Base-by-base conservation (phyloP, 345 rosid species). In the Cardiospermum halicacabum region DNA sequence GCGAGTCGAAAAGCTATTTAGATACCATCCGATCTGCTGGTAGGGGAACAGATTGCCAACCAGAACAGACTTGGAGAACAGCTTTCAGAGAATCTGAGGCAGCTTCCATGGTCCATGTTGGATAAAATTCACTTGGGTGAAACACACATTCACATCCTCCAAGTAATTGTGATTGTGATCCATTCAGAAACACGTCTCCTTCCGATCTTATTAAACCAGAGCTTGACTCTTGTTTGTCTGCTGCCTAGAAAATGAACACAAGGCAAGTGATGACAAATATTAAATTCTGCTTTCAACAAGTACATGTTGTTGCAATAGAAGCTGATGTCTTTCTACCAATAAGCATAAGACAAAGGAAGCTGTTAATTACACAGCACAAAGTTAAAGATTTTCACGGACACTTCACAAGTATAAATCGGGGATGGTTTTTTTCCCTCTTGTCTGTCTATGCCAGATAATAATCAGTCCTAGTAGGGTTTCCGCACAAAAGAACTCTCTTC, bases 171-270 rank as follows among this genome's bases (percentile, higher is more conserved):
- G 82, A 36, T 66, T 81, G 79, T 71, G 89, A 89, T 70, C 85
- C 89, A 39, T 70, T 77, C 59, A 85, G 81, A 69, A 85, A 77
- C 71, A 72, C 51, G 75, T 85, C 91, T 59, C 85, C 84, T 66
- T 83, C 87, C 22, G 87, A 85, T 65, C 67, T 80, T 73, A 84
- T 75, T 58, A 77, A 55, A n/a, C 89, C 89, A 21, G 91, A 79
- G 57, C 60, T 75, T n/a, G 77, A 74, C 72, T 77, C 82, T 53
- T 74, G 83, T 74, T 56, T 76, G 67, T 84, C 89, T 7, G 81
- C 73, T 19, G 89, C 88, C 91, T 84, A 62, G 48, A 53, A 16
- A n/a, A 75, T 18, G 67, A 61, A 68, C 45, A 42, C 62, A 61
- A 65, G 10, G 67, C 21, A 28, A 62, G 18, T 6, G 26, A 39